Conservation (phyloP, 2,329 filamentous ascomycete species). For the Neofusicoccum sp. region DNA sequence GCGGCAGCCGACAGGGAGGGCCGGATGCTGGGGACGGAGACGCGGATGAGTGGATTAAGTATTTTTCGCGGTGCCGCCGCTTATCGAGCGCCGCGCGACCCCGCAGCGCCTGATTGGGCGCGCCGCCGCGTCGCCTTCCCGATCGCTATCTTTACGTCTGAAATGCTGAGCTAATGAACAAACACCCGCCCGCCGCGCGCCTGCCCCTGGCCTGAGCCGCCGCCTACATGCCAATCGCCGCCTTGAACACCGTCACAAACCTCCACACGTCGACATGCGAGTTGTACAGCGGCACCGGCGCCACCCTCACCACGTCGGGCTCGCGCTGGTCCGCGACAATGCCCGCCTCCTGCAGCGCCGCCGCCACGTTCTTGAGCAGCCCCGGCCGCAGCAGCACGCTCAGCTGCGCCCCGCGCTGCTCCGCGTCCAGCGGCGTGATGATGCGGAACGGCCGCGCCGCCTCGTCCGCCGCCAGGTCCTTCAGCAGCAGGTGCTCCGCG, state of each 20-base stretch:
- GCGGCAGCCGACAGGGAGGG: background rate
- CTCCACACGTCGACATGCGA: conserved; percentile 9
- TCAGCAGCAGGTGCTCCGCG: conserved; percentile 62
- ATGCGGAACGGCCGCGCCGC: conserved; percentile 42
- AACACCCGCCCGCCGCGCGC: background rate
- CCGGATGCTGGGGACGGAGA: conserved; percentile 6
- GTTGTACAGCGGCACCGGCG: conserved; percentile 23
- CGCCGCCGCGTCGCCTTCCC: background rate
- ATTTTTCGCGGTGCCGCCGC: background rate
- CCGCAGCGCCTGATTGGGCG: background rate
- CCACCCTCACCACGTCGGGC: conserved; percentile 22
- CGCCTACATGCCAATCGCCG: background rate
- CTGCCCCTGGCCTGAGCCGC: background rate
- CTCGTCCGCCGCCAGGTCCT: conserved; percentile 26
- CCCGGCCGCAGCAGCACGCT: conserved; percentile 58
- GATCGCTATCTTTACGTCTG: background rate
- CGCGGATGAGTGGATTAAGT: conserved; percentile 9
- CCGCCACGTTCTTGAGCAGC: conserved; percentile 17
- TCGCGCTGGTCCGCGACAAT: conserved; percentile 22
- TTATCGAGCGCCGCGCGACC: background rate
- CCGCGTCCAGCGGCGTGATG: conserved; percentile 64
- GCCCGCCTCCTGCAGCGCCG: conserved; percentile 13
- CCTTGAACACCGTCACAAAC: conserved; percentile 6
- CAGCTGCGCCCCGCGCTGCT: conserved; percentile 69
- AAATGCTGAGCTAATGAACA: background rate